Percentiles rank a stretch among this genome's conserved stretches.
phyloP scores from a whole-genome alignment of 306 rosid species.

The Vigna unguiculata region DNA sequence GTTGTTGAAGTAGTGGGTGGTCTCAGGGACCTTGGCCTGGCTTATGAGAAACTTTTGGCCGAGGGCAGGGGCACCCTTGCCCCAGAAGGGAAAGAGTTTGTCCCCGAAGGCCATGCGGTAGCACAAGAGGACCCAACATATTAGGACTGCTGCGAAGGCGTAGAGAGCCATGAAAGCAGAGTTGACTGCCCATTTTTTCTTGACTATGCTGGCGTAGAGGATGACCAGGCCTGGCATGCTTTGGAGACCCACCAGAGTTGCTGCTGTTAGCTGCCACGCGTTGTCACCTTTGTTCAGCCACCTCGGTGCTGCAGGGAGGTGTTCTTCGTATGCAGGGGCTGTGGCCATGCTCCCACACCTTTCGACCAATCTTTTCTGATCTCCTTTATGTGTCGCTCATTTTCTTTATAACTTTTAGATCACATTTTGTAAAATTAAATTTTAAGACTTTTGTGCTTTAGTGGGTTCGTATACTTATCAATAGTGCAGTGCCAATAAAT shows the following conservation, averaged over 20 bases:
- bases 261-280: constrained; percentile 39
- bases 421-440: no score
- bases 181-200: constrained; percentile 60
- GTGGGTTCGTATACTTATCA: no score
- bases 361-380: no score
- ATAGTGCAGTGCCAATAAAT: no score
- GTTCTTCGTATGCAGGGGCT: constrained; percentile 11
- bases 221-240: constrained; percentile 38
- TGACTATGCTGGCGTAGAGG: constrained; percentile 35
- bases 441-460: no score
- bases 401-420: no score
- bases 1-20: constrained; percentile 14
- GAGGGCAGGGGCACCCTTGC: constrained; percentile 54
- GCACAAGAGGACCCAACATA: constrained; percentile 52
- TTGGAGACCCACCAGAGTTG: constrained; percentile 22
- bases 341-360: not conserved
- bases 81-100: constrained; percentile 54
- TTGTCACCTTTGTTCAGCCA: constrained; percentile 42
- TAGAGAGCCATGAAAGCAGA: constrained; percentile 63
- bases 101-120: constrained; percentile 56
- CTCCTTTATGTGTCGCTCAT: no score
- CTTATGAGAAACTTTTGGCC: constrained; percentile 43
- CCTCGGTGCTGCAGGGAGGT: not conserved
- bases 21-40: constrained; percentile 35
- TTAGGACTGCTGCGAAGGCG: constrained; percentile 51